phyloP scores from a whole-genome alignment of 768 basidiomycete species.

The Tricholoma terreum region DNA sequence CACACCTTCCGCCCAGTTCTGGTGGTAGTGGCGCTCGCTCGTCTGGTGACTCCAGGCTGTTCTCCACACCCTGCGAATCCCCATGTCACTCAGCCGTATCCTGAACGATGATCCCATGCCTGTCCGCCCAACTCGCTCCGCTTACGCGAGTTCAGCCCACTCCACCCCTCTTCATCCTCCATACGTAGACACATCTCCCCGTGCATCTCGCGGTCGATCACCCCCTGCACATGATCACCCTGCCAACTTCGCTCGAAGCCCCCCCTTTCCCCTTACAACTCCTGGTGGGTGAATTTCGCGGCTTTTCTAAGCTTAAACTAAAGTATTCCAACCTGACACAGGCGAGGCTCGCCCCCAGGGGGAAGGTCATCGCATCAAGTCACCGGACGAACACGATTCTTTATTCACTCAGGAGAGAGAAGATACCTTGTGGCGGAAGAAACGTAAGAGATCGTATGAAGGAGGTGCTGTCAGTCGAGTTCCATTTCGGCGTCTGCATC shows the following conservation, averaged over 20 bases:
- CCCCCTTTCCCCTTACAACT: constrained; percentile 7
- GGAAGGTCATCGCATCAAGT: background rate
- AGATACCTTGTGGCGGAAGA: background rate
- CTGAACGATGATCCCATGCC: constrained; percentile 70
- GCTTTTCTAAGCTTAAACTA: background rate
- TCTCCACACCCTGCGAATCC: background rate
- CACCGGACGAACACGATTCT: background rate
- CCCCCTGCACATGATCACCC: constrained; percentile 15
- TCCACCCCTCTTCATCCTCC: constrained; percentile 16
- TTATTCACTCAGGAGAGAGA: background rate
- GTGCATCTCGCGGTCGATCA: constrained; percentile 20
- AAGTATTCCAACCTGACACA: background rate
- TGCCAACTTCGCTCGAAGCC: constrained; percentile 2
- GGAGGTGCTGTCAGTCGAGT: background rate
- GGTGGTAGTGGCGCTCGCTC: too few species aligned
- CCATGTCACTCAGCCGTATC: constrained; percentile 77
- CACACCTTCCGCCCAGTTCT: background rate
- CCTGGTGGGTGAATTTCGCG: background rate
- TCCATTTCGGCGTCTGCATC: constrained; percentile 8
- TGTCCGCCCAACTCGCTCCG: constrained; percentile 29
- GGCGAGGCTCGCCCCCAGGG: background rate
- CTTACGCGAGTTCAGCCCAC: constrained; percentile 27
- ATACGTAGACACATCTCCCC: constrained; percentile 15
- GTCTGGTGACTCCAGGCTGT: too few species aligned
- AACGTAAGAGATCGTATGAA: background rate